A percentile compares a stretch with the other conserved stretches of the same genome.
phyloP scores from a whole-genome alignment of 257 asterid species.

The Striga asiatica region DNA sequence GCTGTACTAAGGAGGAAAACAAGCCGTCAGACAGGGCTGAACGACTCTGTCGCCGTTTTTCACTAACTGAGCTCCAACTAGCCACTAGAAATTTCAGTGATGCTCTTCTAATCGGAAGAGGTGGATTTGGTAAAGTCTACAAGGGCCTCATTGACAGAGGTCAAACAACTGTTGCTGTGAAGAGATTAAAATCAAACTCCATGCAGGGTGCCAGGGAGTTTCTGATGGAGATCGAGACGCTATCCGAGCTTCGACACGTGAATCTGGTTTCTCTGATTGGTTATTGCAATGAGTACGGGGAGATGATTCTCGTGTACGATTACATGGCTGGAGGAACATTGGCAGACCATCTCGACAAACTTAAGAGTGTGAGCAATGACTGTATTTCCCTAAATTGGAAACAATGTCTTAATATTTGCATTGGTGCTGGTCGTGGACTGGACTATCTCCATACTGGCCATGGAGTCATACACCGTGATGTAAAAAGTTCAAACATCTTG shows the following conservation, averaged over 20 bases:
- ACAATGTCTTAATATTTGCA: constrained; percentile 33
- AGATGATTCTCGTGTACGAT: constrained; percentile 48
- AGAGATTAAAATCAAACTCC: constrained; percentile 28
- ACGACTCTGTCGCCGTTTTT: constrained; percentile 25
- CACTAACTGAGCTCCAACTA: constrained; percentile 28
- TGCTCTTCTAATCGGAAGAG: constrained; percentile 31
- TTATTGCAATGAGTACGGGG: constrained; percentile 36
- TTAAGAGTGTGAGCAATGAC: constrained; percentile 2
- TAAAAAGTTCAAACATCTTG: constrained; percentile 44
- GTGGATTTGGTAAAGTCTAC: constrained; percentile 43
- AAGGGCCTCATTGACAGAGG: constrained; percentile 30
- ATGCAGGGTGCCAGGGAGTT: constrained; percentile 39
- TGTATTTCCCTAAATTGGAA: constrained; percentile 33
- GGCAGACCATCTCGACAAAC: constrained; percentile 40
- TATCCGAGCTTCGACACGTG: constrained; percentile 36
- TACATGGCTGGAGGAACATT: constrained; percentile 41
- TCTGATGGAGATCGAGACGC: constrained; percentile 40
- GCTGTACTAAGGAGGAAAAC: constrained; percentile 13
- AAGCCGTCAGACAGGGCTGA: constrained; percentile 18
- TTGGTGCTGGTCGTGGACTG: constrained; percentile 49
- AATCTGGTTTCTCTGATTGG: constrained; percentile 48
- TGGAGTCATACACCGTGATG: constrained; percentile 43
- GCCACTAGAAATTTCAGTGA: constrained; percentile 31
- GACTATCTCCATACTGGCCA: constrained; percentile 39
- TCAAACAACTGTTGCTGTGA: constrained; percentile 26